Percentiles rank a stretch among this genome's conserved stretches.
These are phyloP conservation scores for Arthrobotrys sinensis DNA, from an alignment of 2,329 filamentous ascomycete genomes.

Conservation along the genomic window DNA sequence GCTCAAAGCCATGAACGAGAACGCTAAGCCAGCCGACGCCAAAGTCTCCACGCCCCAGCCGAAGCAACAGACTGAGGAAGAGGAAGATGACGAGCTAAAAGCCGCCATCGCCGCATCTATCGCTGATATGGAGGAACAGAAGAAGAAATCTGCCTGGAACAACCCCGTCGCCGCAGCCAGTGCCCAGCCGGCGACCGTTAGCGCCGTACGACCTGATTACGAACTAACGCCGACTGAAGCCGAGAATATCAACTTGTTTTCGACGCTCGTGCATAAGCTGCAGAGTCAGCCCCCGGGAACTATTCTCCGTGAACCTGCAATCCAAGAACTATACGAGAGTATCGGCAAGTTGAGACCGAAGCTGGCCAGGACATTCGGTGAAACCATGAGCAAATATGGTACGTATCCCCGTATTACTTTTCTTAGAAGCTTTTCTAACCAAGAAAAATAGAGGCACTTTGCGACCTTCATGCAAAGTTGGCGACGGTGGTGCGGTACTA, in stretches of 20 bases:
- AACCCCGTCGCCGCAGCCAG: slow-evolving; percentile 71
- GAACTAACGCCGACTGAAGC: slow-evolving; percentile 94
- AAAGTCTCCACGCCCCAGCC: slow-evolving; percentile 65
- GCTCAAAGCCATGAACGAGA: slow-evolving; percentile 66
- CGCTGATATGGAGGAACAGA: slow-evolving; percentile 98
- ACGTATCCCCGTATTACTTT: slow-evolving; percentile 65
- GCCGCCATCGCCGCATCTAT: slow-evolving; percentile 95
- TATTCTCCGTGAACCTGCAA: slow-evolving; percentile 95
- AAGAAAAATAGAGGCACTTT: slow-evolving; percentile 79
- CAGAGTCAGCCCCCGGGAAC: slow-evolving; percentile 96
- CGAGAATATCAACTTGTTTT: slow-evolving; percentile 96
- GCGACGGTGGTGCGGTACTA: slow-evolving; percentile 98
- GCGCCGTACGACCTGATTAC: slow-evolving; percentile 74
- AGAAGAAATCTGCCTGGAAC: slow-evolving; percentile 84
- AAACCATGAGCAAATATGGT: slow-evolving; percentile 99
- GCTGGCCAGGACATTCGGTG: slow-evolving; percentile 92
- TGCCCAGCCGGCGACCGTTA: slow-evolving; percentile 68
- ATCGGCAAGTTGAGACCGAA: slow-evolving; percentile 95
- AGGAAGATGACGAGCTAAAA: slow-evolving; percentile 93
- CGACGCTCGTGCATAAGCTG: slow-evolving; percentile 91
- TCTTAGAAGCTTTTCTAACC: slow-evolving; percentile 8
- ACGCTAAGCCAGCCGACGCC: slow-evolving; percentile 65
- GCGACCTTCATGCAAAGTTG: slow-evolving; percentile 94
- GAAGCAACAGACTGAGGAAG: slow-evolving; percentile 73
- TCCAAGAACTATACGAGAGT: slow-evolving; percentile 97